A percentile compares a stretch with the other conserved stretches of the same genome.
Conservation (phyloP, 805 yeast species). For the Lipomyces yamanashiensis region DNA sequence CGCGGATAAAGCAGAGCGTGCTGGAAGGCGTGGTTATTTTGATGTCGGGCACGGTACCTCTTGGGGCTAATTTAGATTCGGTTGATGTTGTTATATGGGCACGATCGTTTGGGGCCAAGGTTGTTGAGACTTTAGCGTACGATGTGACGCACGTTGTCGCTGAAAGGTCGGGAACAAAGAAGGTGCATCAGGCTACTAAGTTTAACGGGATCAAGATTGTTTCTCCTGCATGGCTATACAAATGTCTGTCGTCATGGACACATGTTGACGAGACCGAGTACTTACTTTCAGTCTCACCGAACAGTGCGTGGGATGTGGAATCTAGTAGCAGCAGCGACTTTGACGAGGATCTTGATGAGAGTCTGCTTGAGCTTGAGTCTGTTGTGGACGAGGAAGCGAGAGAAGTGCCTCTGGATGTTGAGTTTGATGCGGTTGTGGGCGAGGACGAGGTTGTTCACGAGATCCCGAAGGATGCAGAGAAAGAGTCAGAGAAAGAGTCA, state of each 20-base stretch:
- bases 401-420: neutral
- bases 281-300: constrained; percentile 32
- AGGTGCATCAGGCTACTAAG: constrained; percentile 78
- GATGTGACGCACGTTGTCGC: constrained; percentile 89
- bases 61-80: constrained; percentile 67
- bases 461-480: neutral
- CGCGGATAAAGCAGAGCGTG: constrained; percentile 69
- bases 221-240: constrained; percentile 89
- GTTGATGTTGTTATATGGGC: constrained; percentile 95
- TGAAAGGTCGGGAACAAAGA: constrained; percentile 66
- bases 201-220: constrained; percentile 72
- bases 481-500: neutral
- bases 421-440: constrained; percentile 29
- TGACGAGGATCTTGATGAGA: constrained; percentile 5
- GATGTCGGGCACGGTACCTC: constrained; percentile 87
- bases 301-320: constrained; percentile 26
- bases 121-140: constrained; percentile 69
- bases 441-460: constrained; percentile 5
- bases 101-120: constrained; percentile 85
- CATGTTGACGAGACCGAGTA: constrained; percentile 65
- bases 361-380: constrained; percentile 4
- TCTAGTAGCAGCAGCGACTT: constrained; percentile 16
- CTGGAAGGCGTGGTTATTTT: constrained; percentile 71
- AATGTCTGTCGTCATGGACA: constrained; percentile 80
- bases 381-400: constrained; percentile 5